Conservation (phyloP, 768 basidiomycete genomes). For the Hygrophorus pudorinus region DNA sequence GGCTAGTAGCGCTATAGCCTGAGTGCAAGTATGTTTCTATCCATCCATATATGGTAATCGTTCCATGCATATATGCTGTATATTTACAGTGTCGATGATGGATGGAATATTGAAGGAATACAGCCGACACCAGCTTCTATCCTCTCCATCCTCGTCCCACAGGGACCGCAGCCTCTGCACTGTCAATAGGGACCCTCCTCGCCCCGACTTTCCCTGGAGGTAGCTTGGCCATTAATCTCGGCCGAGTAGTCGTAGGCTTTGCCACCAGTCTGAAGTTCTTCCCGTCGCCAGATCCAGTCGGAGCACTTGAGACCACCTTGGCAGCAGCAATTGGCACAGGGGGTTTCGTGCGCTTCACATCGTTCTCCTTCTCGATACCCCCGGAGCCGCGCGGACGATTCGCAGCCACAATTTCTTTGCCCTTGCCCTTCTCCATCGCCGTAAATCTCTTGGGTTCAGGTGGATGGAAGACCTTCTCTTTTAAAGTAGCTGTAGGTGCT, state of each 20-base stretch:
- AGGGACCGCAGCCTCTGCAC: constrained; percentile 47
- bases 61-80: no score
- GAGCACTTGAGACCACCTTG: not conserved
- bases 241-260: constrained; percentile 5
- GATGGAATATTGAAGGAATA: no score
- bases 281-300: not conserved
- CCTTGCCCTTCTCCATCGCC: constrained; percentile 32
- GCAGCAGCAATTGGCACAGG: constrained; percentile 9
- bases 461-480: constrained; percentile 18
- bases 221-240: constrained; percentile 20
- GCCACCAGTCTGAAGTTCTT: not conserved
- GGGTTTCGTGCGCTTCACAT: constrained; percentile 3
- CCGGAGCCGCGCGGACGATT: constrained; percentile 15
- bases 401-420: constrained; percentile 24
- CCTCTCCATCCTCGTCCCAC: constrained; percentile 7
- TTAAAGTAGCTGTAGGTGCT: constrained; percentile 10
- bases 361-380: constrained; percentile 30
- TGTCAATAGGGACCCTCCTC: constrained; percentile 58
- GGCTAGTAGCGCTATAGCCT: no score
- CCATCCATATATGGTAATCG: no score
- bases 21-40: no score
- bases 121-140: no score
- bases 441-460: constrained; percentile 23
- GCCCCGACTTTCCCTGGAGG: constrained; percentile 20
- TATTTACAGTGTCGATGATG: no score